Base-by-base conservation (phyloP, 768 basidiomycete species). In the Tricholoma flavovirens region DNA sequence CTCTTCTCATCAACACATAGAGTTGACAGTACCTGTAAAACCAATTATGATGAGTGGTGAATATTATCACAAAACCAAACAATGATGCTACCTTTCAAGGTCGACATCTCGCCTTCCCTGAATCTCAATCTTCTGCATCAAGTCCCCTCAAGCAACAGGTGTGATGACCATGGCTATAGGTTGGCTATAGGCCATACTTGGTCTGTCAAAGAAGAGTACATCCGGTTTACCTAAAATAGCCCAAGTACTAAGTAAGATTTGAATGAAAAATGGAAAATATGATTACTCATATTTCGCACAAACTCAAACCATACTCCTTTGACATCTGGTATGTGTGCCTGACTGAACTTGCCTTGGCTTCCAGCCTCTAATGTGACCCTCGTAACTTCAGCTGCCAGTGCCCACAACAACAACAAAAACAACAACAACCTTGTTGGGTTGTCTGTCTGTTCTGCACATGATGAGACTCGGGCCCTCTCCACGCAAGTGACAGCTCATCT, bases 101-200 rank as follows among this genome's bases (percentile, higher is more conserved):
- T 87, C 19, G 80, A 80, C 84, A 94, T 94, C 65, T 94, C 93
- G 51, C 79, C 80, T 66, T 90, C 87, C 88, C 59, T 87, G 84
- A 59, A 98, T 93, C 64, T 92, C 90, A 40, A 40, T 40, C n/a
- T 40, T 94, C 73, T 92, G 90, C 1, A 88, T 90, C 75, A 93
- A 75, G 67, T 97, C 93, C 36, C 94, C 93, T 49, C 83, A 82
- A 29, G 93, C 93, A 59, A 96, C 93, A 11, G 90, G 89, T 2
- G 87, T 92, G 15, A 4, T 40, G 38, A 40, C 38, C 38, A 40
- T 6, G 38, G 3, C 43, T 56, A 94, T 94, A 49, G 88, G 90
- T 55, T 6, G 38, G 3, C 43, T 56, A 94, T 94, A 49, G 88
- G 90, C 54, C 95, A 84, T 19, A 73, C 75, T 76, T 93, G 90